A percentile compares a stretch with the other conserved stretches of the same genome.
Conservation (phyloP, 192 early-diverging fungal species). For the Chytriomyces hyalinus region DNA sequence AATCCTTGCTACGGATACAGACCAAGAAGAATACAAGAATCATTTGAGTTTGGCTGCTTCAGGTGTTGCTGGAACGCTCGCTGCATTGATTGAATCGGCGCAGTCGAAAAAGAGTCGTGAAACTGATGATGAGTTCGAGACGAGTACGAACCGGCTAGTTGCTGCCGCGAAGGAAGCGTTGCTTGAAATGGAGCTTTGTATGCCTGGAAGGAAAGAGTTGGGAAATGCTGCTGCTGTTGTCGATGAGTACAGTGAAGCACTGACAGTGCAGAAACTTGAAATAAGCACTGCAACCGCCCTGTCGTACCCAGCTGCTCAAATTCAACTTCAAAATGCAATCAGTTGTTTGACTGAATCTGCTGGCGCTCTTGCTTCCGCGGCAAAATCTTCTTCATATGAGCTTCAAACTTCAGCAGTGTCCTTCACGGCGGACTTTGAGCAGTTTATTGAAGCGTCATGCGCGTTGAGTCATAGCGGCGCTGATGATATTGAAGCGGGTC, state of each 20-base stretch:
- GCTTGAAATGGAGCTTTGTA: slow-evolving; percentile 29
- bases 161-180: slow-evolving; percentile 26
- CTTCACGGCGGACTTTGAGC: slow-evolving; percentile 41
- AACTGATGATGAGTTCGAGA: not conserved
- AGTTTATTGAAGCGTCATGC: slow-evolving; percentile 36
- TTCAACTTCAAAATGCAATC: slow-evolving; percentile 42
- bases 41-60: slow-evolving; percentile 35
- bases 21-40: slow-evolving; percentile 9
- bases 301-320: slow-evolving; percentile 46
- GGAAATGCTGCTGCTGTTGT: slow-evolving; percentile 34
- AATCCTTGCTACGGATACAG: not conserved
- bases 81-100: slow-evolving; percentile 40
- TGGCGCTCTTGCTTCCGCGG: slow-evolving; percentile 42
- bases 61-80: slow-evolving; percentile 41
- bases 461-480: slow-evolving; percentile 29
- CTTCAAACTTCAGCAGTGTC: slow-evolving; percentile 39
- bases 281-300: not conserved
- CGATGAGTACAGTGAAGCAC: slow-evolving; percentile 3
- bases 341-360: slow-evolving; percentile 42
- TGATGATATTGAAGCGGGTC: slow-evolving; percentile 20
- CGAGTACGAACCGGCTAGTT: not conserved
- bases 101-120: slow-evolving; percentile 15
- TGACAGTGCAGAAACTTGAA: slow-evolving; percentile 11
- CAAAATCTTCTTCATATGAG: slow-evolving; percentile 41
- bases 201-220: slow-evolving; percentile 54